Conservation (phyloP, 2,329 filamentous ascomycete genomes). For the Laburnicola sp. region DNA sequence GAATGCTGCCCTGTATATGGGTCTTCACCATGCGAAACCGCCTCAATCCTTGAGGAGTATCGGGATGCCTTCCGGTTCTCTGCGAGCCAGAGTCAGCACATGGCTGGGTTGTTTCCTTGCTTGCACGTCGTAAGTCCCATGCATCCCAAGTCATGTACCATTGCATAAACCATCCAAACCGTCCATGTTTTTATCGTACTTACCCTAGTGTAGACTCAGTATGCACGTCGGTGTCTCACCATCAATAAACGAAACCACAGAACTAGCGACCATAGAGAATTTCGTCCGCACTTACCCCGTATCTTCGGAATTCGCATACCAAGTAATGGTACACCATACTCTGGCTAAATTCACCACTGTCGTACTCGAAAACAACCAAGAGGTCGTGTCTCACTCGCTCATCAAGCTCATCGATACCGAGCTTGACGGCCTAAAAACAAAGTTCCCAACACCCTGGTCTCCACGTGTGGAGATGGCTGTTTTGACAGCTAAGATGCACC, state of each 20-base stretch:
- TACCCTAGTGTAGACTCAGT: constrained; percentile 13
- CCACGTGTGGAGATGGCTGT: constrained; percentile 18
- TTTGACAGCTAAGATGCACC: constrained; percentile 21
- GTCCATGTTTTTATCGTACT: background rate
- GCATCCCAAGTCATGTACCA: background rate
- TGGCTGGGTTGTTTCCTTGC: constrained; percentile 28
- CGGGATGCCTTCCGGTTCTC: constrained; percentile 17
- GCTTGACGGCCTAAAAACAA: constrained; percentile 20
- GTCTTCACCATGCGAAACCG: constrained; percentile 21
- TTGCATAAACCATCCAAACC: background rate
- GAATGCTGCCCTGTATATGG: constrained; percentile 29
- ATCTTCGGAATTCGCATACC: constrained; percentile 23
- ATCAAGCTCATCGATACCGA: constrained; percentile 26
- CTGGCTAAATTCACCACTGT: constrained; percentile 26
- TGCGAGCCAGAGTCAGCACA: constrained; percentile 21
- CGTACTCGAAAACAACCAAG: constrained; percentile 21
- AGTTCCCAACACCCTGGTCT: constrained; percentile 22
- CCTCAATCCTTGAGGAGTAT: constrained; percentile 21
- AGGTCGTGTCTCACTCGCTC: constrained; percentile 23
- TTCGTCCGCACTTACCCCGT: constrained; percentile 22
- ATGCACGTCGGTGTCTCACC: constrained; percentile 25
- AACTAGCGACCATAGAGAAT: constrained; percentile 24
- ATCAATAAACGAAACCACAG: constrained; percentile 17
- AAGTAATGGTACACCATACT: constrained; percentile 27
- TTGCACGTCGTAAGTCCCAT: constrained; percentile 20